Percentiles rank a stretch among this genome's conserved stretches.
Conservation (phyloP, 2,329 filamentous ascomycete genomes). For the Sordariomycetes sp. region DNA sequence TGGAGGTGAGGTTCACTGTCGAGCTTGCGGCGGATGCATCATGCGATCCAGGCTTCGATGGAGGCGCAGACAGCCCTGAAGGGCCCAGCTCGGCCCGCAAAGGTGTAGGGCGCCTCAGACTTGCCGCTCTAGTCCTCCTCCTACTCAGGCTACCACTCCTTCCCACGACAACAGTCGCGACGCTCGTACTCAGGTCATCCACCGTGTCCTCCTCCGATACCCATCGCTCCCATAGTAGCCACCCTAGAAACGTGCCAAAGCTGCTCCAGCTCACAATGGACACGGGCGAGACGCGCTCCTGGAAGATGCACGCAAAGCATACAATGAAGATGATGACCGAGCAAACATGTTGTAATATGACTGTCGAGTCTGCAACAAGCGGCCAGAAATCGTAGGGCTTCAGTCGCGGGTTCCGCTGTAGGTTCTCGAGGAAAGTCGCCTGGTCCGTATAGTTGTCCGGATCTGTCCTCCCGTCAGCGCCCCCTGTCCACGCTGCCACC, state of each 20-base stretch:
- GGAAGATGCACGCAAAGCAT: slow-evolving; percentile 84
- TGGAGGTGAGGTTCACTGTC: slow-evolving; percentile 28
- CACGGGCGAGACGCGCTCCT: slow-evolving; percentile 81
- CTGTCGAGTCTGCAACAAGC: slow-evolving; percentile 85
- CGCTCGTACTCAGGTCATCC: slow-evolving; percentile 24
- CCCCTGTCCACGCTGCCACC: not conserved
- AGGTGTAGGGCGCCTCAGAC: slow-evolving; percentile 23
- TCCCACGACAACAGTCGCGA: slow-evolving; percentile 21
- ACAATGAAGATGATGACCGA: slow-evolving; percentile 91
- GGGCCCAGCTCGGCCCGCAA: slow-evolving; percentile 15
- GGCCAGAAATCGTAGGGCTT: slow-evolving; percentile 98
- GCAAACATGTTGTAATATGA: slow-evolving; percentile 94
- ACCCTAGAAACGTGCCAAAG: slow-evolving; percentile 73
- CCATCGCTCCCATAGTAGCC: slow-evolving; percentile 90
- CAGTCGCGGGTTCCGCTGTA: slow-evolving; percentile 87
- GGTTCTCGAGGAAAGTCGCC: slow-evolving; percentile 89
- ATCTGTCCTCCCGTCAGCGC: slow-evolving; percentile 38
- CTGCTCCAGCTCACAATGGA: slow-evolving; percentile 81
- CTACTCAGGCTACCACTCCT: slow-evolving; percentile 23
- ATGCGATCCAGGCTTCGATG: slow-evolving; percentile 15
- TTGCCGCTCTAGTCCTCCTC: slow-evolving; percentile 22
- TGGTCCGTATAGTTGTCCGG: slow-evolving; percentile 99
- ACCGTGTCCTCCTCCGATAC: slow-evolving; percentile 55
- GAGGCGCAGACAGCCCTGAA: slow-evolving; percentile 9
- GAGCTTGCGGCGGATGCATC: slow-evolving; percentile 31